A percentile compares a stretch with the other conserved stretches of the same genome.
These are phyloP conservation scores for Sclerotinia borealis DNA, from an alignment of 2,329 filamentous ascomycete genomes.

Conservation along the genomic window DNA sequence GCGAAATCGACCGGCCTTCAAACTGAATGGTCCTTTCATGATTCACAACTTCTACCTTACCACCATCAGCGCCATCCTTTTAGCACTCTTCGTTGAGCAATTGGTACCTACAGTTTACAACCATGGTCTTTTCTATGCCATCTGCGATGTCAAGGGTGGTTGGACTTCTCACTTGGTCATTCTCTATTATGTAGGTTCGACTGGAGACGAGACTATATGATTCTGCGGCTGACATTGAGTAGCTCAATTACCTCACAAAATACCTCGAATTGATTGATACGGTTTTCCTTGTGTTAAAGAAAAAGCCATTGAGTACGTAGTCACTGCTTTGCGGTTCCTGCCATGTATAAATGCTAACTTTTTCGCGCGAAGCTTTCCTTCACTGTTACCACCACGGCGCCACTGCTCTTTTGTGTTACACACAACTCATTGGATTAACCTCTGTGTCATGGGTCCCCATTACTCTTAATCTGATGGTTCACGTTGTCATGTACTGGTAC, in stretches of 20 bases:
- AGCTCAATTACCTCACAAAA: conserved; percentile 98
- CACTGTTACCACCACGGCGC: conserved; percentile 99
- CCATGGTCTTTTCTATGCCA: conserved; percentile 80
- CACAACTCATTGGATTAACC: conserved; percentile 87
- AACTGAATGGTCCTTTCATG: conserved; percentile 85
- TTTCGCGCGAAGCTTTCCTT: conserved; percentile 64
- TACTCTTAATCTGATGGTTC: conserved; percentile 83
- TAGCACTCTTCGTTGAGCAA: conserved; percentile 87
- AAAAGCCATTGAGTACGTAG: conserved; percentile 83
- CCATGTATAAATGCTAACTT: conserved; percentile 31
- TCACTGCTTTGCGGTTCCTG: not conserved
- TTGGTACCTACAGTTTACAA: conserved; percentile 75
- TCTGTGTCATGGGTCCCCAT: conserved; percentile 95
- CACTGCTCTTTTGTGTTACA: conserved; percentile 95
- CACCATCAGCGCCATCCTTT: conserved; percentile 69
- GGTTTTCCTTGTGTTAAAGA: conserved; percentile 96
- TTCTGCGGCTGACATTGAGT: conserved; percentile 35
- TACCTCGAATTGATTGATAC: conserved; percentile 95
- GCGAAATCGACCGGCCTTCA: conserved; percentile 77
- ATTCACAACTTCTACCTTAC: conserved; percentile 96
- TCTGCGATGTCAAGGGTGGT: conserved; percentile 75
- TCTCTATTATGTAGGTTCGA: conserved; percentile 81
- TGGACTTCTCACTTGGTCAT: conserved; percentile 93
- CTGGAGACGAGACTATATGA: not conserved
- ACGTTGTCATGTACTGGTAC: conserved; percentile 99